Evolutionary conservation across 1,284 basidiomycete genomes (phyloP).

Genomic region (Termitomyces sp.): DNA sequence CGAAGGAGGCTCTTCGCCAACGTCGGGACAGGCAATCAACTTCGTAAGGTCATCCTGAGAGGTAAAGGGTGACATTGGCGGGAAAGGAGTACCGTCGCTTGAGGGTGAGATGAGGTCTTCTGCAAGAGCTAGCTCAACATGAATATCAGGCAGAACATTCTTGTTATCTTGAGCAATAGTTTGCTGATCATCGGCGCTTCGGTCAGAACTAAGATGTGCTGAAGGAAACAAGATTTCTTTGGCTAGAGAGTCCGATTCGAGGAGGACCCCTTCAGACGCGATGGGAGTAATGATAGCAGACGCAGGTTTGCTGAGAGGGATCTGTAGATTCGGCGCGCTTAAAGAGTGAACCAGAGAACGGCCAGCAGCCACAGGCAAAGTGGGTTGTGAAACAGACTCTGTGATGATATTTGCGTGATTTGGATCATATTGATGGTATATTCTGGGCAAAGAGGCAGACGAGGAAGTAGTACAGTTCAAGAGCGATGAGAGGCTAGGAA

Average conservation of each 20-base stretch:
- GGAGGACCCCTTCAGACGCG: background rate
- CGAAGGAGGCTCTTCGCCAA: constrained; percentile 5
- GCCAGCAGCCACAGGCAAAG: background rate
- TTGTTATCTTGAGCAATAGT: background rate
- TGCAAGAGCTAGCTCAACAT: constrained; percentile 1
- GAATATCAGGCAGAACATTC: constrained; percentile 5
- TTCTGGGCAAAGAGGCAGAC: constrained; percentile 5
- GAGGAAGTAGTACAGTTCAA: constrained; percentile 9
- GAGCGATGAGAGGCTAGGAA: constrained; percentile 15
- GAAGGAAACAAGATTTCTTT: constrained; percentile 1
- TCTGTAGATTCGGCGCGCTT: constrained; percentile 6
- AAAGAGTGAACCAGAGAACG: constrained; percentile 4
- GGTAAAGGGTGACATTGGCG: constrained; percentile 3
- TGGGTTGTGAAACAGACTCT: constrained; percentile 11
- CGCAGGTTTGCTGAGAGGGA: background rate
- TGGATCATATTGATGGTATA: background rate
- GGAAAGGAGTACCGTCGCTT: background rate
- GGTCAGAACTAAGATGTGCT: constrained; percentile 1
- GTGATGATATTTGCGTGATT: constrained; percentile 5
- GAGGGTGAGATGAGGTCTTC: background rate
- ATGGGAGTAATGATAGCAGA: background rate
- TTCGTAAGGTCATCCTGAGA: constrained; percentile 13
- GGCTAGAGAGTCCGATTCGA: background rate
- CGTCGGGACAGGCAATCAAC: constrained; percentile 1
- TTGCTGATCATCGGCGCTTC: background rate